Base-by-base conservation (phyloP, 2,329 filamentous ascomycete genomes). In the Zelopaecilomyces penicillatus region DNA sequence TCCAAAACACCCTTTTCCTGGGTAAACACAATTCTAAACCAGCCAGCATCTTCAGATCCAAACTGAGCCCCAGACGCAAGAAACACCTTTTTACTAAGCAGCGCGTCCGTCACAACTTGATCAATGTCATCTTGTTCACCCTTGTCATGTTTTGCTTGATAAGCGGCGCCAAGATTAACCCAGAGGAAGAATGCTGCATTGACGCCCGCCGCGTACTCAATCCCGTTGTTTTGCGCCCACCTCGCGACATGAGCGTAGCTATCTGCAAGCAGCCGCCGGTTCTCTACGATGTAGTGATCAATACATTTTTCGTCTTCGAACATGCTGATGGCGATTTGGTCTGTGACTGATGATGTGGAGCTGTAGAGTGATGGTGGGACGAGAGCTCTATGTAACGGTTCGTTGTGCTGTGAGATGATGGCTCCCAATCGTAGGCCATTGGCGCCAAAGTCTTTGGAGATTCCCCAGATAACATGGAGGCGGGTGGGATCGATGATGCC, bases 181-280 rank as follows among this genome's bases (percentile, higher is more conserved):
- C 73, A 78, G 1, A 78, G 52, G 51, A 78, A 78, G 52, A 78
- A 76, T 0, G 67, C 74, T 0, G 74, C 74, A 47, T 76, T 75
- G 3, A 63, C 65, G 0, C 70, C 71, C 0, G 63, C 56, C 0
- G 67, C 61, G 49, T 74, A 75, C 5, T 61, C 54, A 19, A 78
- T 69, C 1, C 56, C 54, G 6, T 71, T 58, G 5, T 59, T 50
- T 19, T 57, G 57, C 0, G 74, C 60, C 50, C 63, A 67, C 1
- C 44, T 37, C 0, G 58, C 63, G 0, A 66, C 62, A 12, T 63
- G 57, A 2, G 52, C 54, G 48, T 74, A 72, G 4, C 65, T 58
- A 4, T 62, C 52, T 0, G 61, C 57, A 2, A 77, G 54, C 31
- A 58, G 60, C 32, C 55, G 54, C 31, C 58, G 61, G 46, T 76